Percentiles rank a stretch among this genome's conserved stretches.
Evolutionary conservation across 805 yeast species (phyloP).

Genomic region (Metschnikowia picachoensis): DNA sequence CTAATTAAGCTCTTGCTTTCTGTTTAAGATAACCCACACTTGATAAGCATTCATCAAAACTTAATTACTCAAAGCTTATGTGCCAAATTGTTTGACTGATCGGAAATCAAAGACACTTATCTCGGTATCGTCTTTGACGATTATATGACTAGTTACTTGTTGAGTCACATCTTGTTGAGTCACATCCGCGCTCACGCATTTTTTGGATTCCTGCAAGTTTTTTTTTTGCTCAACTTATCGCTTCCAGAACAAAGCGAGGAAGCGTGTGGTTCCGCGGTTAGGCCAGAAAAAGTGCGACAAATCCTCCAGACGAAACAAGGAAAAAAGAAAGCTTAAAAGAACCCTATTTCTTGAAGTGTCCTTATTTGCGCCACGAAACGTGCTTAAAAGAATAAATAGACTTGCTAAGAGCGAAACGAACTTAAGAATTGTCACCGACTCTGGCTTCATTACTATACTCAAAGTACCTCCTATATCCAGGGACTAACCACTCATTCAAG

Average conservation of each 20-base stretch:
- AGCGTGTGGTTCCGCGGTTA: slow-evolving; percentile 7
- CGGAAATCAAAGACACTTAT: too few relatives aligned
- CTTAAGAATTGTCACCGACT: too few relatives aligned
- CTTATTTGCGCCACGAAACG: too few relatives aligned
- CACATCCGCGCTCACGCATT: background rate
- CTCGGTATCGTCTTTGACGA: too few relatives aligned
- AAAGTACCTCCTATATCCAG: background rate
- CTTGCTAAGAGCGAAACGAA: too few relatives aligned
- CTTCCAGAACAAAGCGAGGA: background rate
- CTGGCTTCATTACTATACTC: background rate
- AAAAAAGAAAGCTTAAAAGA: background rate
- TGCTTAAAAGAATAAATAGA: too few relatives aligned
- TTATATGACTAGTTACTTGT: too few relatives aligned
- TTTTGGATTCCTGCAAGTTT: background rate
- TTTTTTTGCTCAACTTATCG: background rate
- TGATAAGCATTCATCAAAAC: background rate
- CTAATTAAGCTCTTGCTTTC: background rate
- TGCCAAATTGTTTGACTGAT: too few relatives aligned
- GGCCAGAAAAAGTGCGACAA: slow-evolving; percentile 7
- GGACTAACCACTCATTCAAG: background rate
- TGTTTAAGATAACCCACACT: background rate
- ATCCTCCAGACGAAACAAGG: background rate
- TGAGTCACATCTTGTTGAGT: background rate
- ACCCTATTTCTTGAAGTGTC: too few relatives aligned
- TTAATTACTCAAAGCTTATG: too few relatives aligned